A percentile compares a stretch with the other conserved stretches of the same genome.
phyloP scores from a whole-genome alignment of 1,284 basidiomycete species.

The Sphaerobolus stellatus region DNA sequence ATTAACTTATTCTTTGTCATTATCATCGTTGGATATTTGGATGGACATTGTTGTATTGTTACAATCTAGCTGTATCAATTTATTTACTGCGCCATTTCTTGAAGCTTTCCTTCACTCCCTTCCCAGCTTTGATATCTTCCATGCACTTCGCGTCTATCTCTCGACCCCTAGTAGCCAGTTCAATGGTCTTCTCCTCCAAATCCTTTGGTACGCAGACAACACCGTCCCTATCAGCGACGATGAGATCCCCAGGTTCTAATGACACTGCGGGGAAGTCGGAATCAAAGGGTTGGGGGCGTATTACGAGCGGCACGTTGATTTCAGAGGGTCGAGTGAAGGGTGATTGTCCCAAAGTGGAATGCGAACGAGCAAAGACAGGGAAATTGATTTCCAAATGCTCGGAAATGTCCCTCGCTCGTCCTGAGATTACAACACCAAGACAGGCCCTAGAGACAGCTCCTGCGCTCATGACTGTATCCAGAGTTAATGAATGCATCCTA shows the following conservation, averaged over 20 bases:
- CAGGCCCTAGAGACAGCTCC: slow-evolving; percentile 71
- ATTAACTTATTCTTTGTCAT: too few species aligned
- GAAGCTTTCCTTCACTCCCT: slow-evolving; percentile 76
- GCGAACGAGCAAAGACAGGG: slow-evolving; percentile 77
- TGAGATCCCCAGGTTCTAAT: slow-evolving; percentile 78
- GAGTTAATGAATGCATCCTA: background rate
- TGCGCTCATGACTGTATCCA: slow-evolving; percentile 68
- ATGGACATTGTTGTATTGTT: background rate
- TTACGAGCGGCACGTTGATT: slow-evolving; percentile 71
- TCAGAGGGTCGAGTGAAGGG: slow-evolving; percentile 84
- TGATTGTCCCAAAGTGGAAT: slow-evolving; percentile 85
- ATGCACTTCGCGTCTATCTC: slow-evolving; percentile 75
- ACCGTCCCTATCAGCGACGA: slow-evolving; percentile 87
- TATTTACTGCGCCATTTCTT: slow-evolving; percentile 69
- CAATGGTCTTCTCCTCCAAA: slow-evolving; percentile 58
- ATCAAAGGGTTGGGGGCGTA: slow-evolving; percentile 43
- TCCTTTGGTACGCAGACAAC: slow-evolving; percentile 78
- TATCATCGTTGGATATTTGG: background rate
- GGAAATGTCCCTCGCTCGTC: slow-evolving; percentile 77
- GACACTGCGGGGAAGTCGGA: slow-evolving; percentile 53
- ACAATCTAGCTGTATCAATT: background rate
- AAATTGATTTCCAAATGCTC: slow-evolving; percentile 73
- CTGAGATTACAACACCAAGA: slow-evolving; percentile 77
- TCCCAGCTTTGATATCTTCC: slow-evolving; percentile 74
- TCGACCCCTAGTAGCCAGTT: slow-evolving; percentile 58